These are phyloP conservation scores for Apiospora phragmitis DNA, from an alignment of 2,329 filamentous ascomycete genomes.

Conservation along the genomic window DNA sequence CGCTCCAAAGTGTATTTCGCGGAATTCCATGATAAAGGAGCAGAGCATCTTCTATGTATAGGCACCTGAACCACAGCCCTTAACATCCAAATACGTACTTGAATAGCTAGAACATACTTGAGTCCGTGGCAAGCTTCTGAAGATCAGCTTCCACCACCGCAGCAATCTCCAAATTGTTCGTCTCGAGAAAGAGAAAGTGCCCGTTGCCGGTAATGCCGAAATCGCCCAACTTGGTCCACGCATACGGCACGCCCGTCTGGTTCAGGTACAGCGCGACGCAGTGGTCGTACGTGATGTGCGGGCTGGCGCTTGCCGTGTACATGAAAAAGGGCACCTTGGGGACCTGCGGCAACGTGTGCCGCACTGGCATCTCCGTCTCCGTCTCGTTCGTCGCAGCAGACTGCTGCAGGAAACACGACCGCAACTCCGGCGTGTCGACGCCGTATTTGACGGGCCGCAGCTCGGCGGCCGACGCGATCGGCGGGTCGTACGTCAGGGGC, in stretches of 20 bases:
- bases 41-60: no score
- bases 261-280: constrained; percentile 13
- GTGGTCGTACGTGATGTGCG: constrained; percentile 16
- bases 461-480: background rate
- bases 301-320: constrained; percentile 14
- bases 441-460: constrained; percentile 11
- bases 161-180: constrained; percentile 12
- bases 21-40: no score
- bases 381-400: background rate
- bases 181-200: constrained; percentile 14
- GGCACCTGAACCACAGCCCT: no score
- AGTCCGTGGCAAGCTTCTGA: background rate
- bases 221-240: constrained; percentile 14
- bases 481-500: constrained; percentile 13
- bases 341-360: constrained; percentile 11
- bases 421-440: constrained; percentile 8
- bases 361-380: background rate
- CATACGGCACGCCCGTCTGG: constrained; percentile 12
- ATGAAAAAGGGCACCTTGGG: constrained; percentile 15
- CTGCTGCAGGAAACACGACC: constrained; percentile 15
- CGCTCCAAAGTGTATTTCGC: background rate
- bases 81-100: no score
- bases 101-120: background rate
- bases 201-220: constrained; percentile 13
- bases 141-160: background rate